phyloP scores from a whole-genome alignment of 164 flowering plant genomes.

The Protea cynaroides region DNA sequence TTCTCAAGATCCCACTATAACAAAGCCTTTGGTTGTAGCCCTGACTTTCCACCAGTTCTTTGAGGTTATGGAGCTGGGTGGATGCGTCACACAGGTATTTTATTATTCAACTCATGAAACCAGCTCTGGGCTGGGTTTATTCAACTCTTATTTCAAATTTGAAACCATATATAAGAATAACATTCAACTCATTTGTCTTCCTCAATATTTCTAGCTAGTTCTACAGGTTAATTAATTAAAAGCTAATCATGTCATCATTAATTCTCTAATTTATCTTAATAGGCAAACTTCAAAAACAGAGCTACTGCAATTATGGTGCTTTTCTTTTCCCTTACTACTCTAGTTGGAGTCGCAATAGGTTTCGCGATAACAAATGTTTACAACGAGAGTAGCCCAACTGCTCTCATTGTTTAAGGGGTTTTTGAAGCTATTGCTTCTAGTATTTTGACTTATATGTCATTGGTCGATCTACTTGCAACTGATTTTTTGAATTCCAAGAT shows the following conservation, averaged over 20 bases:
- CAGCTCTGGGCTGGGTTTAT: no score
- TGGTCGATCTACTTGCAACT: constrained; percentile 27
- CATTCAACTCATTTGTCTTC: no score
- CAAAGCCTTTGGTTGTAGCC: no score
- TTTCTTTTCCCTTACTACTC: constrained; percentile 30
- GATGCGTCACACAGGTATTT: no score
- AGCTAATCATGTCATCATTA: no score
- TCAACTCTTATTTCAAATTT: not conserved
- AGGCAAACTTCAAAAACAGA: constrained; percentile 21
- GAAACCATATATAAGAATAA: no score
- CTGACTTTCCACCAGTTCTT: constrained; percentile 10
- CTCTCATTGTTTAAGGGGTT: constrained; percentile 20
- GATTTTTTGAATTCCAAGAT: constrained; percentile 27
- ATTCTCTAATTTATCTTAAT: not conserved
- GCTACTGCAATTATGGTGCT: constrained; percentile 13
- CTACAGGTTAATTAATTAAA: no score
- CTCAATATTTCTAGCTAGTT: no score
- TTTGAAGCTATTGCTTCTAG: constrained; percentile 25
- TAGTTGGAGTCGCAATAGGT: constrained; percentile 22
- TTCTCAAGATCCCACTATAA: no score
- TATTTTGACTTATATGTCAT: constrained; percentile 26
- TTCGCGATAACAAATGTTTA: constrained; percentile 15
- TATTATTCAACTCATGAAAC: no score
- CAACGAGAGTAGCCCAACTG: constrained; percentile 13
- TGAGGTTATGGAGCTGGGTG: constrained; percentile 23